These are phyloP conservation scores for Aphanomyces astaci DNA, from an alignment of 352 stramenopile species.

Conservation along the genomic window DNA sequence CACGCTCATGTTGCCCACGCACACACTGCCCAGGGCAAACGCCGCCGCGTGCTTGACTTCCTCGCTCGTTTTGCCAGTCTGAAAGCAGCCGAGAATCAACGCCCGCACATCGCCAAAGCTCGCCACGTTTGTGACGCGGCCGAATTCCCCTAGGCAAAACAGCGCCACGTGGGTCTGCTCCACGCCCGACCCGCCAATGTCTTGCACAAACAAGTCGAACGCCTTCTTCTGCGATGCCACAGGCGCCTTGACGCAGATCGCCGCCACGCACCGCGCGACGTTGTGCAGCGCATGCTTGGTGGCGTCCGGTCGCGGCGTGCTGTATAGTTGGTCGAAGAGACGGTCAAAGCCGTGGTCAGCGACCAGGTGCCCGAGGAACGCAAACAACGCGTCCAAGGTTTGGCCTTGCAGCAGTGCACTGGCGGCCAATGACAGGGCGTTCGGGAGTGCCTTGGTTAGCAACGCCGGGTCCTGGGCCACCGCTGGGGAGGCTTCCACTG, in stretches of 20 bases:
- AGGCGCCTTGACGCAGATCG: conserved; percentile 58
- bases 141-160: conserved; percentile 93
- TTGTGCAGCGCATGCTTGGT: conserved; percentile 92
- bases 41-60: conserved; percentile 95
- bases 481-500: conserved; percentile 54
- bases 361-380: conserved; percentile 63
- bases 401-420: conserved; percentile 90
- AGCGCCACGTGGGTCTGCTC: conserved; percentile 86
- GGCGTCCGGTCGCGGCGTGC: conserved; percentile 41
- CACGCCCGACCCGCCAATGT: conserved; percentile 47
- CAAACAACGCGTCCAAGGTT: conserved; percentile 54
- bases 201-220: conserved; percentile 63
- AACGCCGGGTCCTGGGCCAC: conserved; percentile 54
- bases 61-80: conserved; percentile 62
- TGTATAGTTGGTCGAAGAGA: conserved; percentile 75
- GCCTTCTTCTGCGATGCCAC: conserved; percentile 52
- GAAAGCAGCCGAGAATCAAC: conserved; percentile 87
- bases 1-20: conserved; percentile 88
- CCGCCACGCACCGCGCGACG: conserved; percentile 88
- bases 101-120: conserved; percentile 79
- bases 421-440: conserved; percentile 80
- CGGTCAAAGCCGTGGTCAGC: conserved; percentile 72
- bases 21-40: conserved; percentile 93
- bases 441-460: conserved; percentile 57
- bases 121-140: conserved; percentile 85